Base-by-base conservation (phyloP, 352 stramenopile genomes). In the Globisporangium radiosum region DNA sequence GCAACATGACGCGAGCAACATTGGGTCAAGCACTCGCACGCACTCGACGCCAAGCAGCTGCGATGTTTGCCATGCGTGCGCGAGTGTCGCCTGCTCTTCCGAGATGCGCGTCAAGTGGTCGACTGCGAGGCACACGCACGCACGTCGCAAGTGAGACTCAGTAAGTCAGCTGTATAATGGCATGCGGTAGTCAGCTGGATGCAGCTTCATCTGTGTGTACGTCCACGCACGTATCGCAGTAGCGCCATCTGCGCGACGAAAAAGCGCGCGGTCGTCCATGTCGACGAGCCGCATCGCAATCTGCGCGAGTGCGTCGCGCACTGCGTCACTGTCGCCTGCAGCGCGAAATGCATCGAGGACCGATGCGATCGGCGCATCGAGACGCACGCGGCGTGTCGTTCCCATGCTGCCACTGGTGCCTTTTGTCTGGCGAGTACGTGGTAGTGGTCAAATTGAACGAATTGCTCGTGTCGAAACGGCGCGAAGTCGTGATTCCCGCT, bases 271-370 rank as follows among this genome's bases (percentile, higher is more conserved):
- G 51, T 88, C 80, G 3, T 83, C 60, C 3, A 64, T 36, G 43
- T 86, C 71, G 19, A 77, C 55, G 1, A 90, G 65, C 36, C 78
- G 69, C 76, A 88, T 81, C 25, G 80, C 72, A 48, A 90, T 59
- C 48, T 86, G 70, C 5, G 77, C 76, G 8, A 90, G 58, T 4
- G 74, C 71, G 38, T 85, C 64, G 9, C 74, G 49, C 57, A 88
- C 62, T 0, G 49, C 59, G 0, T 52, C 59, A 40, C 71, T 73
- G 15, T 70, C 44, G 10, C 55, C 62, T 6, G 63, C 63, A 6
- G 58, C 52, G 17, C 78, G 75, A 58, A 89, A 75, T n/a, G 52
- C 45, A 54, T 87, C 79, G 37, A 87, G 54, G 37, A 73, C 70
- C 2, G 62, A 67, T 15, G 65, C 38, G 49, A 88, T 73, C 3